A percentile compares a stretch with the other conserved stretches of the same genome.
These are phyloP conservation scores for Jasminum sambac DNA, from an alignment of 257 asterid species.

Conservation along the genomic window DNA sequence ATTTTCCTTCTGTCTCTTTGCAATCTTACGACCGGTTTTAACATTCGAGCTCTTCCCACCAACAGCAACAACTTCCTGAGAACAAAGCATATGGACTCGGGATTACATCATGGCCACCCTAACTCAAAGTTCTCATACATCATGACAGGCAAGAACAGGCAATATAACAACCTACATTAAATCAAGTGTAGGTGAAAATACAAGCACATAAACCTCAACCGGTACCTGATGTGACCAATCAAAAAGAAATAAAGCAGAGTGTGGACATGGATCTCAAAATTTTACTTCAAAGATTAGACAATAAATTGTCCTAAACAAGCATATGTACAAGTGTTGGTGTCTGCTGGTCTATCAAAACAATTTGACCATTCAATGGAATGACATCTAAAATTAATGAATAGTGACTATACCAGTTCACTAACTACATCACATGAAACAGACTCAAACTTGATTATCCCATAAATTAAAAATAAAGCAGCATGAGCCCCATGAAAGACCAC, in stretches of 20 bases:
- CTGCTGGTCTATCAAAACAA: not conserved
- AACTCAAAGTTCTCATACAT: conserved; percentile 5
- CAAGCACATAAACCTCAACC: not conserved
- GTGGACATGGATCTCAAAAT: not conserved
- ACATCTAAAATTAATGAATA: not conserved
- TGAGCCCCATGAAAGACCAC: conserved; percentile 5
- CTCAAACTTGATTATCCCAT: not conserved
- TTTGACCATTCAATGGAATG: not conserved
- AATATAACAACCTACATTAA: conserved; percentile 3
- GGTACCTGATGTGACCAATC: not conserved
- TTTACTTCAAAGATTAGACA: not conserved
- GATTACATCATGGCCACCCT: conserved; percentile 7
- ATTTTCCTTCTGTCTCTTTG: conserved; percentile 70
- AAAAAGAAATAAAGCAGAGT: not conserved
- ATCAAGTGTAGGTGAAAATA: not conserved
- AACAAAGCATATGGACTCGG: conserved; percentile 25
- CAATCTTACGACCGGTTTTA: conserved; percentile 68
- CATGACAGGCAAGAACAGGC: conserved; percentile 11
- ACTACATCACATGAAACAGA: not conserved
- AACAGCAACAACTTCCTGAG: conserved; percentile 82
- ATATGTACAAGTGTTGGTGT: not conserved
- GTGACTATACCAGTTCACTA: not conserved
- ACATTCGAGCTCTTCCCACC: conserved; percentile 63
- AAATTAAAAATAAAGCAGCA: conserved; percentile 6
- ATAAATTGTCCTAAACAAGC: not conserved